phyloP scores from a whole-genome alignment of 495 filamentous ascomycete species.

The Ramalina intermedia region DNA sequence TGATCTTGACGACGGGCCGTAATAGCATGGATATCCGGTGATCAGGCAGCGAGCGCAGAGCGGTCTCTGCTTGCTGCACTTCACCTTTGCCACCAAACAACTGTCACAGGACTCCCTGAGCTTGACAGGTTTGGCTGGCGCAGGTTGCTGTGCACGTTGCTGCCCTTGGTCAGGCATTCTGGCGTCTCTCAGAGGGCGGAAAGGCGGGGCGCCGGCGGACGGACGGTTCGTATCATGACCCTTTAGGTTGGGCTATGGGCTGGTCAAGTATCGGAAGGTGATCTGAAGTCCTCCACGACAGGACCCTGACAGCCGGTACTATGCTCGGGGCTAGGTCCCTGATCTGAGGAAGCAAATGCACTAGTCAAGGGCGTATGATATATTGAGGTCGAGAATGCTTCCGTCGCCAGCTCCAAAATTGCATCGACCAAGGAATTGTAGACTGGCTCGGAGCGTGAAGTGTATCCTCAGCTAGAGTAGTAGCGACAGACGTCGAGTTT shows the following conservation, averaged over 20 bases:
- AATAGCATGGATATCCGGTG: slow-evolving; percentile 31
- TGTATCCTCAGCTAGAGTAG: too few relatives aligned
- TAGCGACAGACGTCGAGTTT: too few relatives aligned
- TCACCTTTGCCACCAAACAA: slow-evolving; percentile 41
- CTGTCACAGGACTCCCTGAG: slow-evolving; percentile 39
- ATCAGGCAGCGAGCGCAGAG: slow-evolving; percentile 34
- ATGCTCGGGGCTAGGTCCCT: background rate
- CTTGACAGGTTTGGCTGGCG: slow-evolving; percentile 21
- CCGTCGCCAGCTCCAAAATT: too few relatives aligned
- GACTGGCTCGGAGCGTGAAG: too few relatives aligned
- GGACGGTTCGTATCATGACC: background rate
- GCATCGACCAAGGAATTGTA: too few relatives aligned
- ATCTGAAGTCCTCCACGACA: too few relatives aligned
- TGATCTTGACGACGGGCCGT: slow-evolving; percentile 35
- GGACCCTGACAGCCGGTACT: background rate
- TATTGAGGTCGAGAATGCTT: too few relatives aligned
- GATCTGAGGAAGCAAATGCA: background rate
- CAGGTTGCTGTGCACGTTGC: slow-evolving; percentile 1
- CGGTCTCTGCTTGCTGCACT: slow-evolving; percentile 35
- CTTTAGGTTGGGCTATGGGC: background rate
- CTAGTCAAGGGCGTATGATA: background rate
- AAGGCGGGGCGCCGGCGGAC: background rate
- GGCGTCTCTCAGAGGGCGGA: background rate
- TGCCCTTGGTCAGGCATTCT: slow-evolving; percentile 8
- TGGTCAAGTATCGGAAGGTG: background rate